Base-by-base conservation (phyloP, 805 yeast genomes). In the Limtongia smithiae region DNA sequence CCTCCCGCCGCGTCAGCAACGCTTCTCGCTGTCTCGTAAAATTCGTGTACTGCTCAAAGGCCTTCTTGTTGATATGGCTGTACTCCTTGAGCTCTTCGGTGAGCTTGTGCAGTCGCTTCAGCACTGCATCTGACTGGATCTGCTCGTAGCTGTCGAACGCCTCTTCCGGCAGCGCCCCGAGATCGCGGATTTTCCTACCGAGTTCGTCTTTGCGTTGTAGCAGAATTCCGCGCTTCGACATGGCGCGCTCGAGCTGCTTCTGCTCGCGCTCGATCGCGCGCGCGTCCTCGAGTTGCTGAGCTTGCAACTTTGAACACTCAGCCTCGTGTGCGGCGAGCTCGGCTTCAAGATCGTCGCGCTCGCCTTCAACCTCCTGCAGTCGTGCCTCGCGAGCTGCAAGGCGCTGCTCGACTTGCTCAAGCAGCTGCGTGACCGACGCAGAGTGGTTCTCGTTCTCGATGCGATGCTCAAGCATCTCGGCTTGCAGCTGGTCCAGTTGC, bases 121-220 rank as follows among this genome's bases (percentile, higher is more conserved):
- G 65, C 28, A 90, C 65, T 5, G 74, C 72, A 33, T 78, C 80
- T 9, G 87, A 78, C 2, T 69, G 62, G 17, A 70, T 59, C 31
- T 68, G 64, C 31, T 72, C 74, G 60, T 73, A 78, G 20, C 27
- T 39, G 12, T 73, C 73, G 57, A 86, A 81, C 0, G 93, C 89
- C 46, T 85, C 89, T 60, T 89, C 96, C 0, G 96, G 91, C 15
- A 91, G 71, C 3, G 85, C 85, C n/a, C 97, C 97, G 35, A 90
- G 68, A 36, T 85, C 95, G 53, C 90, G 74, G 27, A 89, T 82
- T 61, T 79, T 85, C 51, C 75, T 78, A 55, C 81, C 82, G 21
- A 86, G 66, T 56, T 85, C 94, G 41, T 83, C 86, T 51, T 85
- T 75, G 55, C 95, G 75, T 37, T 73, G 69, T 3, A 70, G 62